Evolutionary conservation across 441 rosid genomes (phyloP), one percentile per base, ranked within the genome.

Genomic region (Populus hybrid): DNA sequence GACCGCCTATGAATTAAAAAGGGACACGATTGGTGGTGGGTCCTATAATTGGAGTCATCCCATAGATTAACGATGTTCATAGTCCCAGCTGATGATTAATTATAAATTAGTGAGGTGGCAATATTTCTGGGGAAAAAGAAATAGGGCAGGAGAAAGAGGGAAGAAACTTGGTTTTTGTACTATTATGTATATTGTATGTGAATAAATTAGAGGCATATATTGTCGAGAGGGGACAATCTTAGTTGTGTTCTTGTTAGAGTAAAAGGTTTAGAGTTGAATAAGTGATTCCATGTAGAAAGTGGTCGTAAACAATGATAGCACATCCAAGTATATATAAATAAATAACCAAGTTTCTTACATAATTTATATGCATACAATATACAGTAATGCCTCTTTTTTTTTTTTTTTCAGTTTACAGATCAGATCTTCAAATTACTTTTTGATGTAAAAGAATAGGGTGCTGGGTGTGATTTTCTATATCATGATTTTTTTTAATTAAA

Each of bases 151-250:
- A 57, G 81, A 68, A 83, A 65, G 76, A 21, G 24, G 74, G 36
- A 57, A 68, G 72, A 80, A 76, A 74, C 76, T 75, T 61, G 71
- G 80, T 8, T 21, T 68, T n/a, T 69, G 34, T 74, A 38, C 21
- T 11, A 30, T 30, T 30, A 30, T 30, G 32, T 3, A 30, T 30
- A 30, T 30, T 30, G 32, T 30, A 30, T 30, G 32, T 30, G 32
- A 30, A 3, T 30, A 30, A 30, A 30, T 30, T 30, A 30, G 32
- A 30, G 32, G 32, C 32, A 30, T 30, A 3, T 3, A 30, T 30
- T 30, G 32, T 30, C 32, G 32, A 30, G 32, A 30, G 19, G 57
- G 57, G 57, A 50, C 57, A 50, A 50, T 50, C 57, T 14, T 50
- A 50, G 57, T 50, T 50, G 57, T 50, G 19, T 50, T 50, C 1